phyloP scores from a whole-genome alignment of 805 yeast genomes.

The Vanderwaltozyma polyspora region DNA sequence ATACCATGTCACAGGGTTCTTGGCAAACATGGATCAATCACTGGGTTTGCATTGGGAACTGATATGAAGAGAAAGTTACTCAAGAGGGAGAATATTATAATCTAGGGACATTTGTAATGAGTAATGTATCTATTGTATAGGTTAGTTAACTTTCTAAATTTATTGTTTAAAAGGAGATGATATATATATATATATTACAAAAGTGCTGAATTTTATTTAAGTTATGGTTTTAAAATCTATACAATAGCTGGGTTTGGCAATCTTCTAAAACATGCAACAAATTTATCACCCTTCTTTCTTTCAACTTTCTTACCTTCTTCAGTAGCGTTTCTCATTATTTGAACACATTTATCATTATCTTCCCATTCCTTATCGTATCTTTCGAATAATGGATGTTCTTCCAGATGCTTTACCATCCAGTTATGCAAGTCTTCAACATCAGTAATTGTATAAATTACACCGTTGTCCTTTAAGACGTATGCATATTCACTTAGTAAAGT shows the following conservation, averaged over 20 bases:
- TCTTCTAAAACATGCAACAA: constrained; percentile 76
- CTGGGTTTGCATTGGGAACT: constrained; percentile 33
- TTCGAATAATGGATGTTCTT: constrained; percentile 83
- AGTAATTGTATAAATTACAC: constrained; percentile 85
- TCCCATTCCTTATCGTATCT: constrained; percentile 76
- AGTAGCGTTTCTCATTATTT: constrained; percentile 81
- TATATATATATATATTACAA: not conserved
- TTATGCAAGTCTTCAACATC: constrained; percentile 87
- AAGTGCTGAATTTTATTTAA: not conserved
- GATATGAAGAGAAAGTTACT: constrained; percentile 24
- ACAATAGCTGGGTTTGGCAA: constrained; percentile 42
- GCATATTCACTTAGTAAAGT: constrained; percentile 90
- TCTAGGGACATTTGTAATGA: not conserved
- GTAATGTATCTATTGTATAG: not conserved
- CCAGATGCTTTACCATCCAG: constrained; percentile 93
- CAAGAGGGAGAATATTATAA: constrained; percentile 7
- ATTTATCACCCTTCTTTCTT: constrained; percentile 80
- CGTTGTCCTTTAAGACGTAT: constrained; percentile 74
- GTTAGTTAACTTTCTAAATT: too few relatives aligned
- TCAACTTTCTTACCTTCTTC: constrained; percentile 97
- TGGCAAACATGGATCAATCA: constrained; percentile 22
- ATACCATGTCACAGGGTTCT: constrained; percentile 37
- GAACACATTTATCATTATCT: constrained; percentile 64
- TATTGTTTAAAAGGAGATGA: not conserved
- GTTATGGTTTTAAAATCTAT: not conserved